Evolutionary conservation across 352 stramenopile genomes (phyloP).

Genomic region (Pilasporangium apinafurcum): DNA sequence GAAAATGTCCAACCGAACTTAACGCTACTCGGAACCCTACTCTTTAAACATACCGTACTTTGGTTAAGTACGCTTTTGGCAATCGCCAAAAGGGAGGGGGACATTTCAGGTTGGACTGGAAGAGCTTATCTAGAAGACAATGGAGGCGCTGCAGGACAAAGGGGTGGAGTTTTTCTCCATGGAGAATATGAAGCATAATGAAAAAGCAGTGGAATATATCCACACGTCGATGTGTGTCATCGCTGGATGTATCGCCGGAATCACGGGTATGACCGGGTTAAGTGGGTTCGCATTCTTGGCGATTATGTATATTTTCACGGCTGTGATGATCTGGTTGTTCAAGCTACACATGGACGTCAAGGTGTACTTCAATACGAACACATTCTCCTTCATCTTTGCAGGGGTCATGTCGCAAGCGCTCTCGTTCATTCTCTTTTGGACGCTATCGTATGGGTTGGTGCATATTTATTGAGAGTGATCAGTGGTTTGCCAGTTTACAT

Average conservation of each 20-base stretch:
- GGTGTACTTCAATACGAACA: slow-evolving; percentile 77
- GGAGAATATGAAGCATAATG: slow-evolving; percentile 83
- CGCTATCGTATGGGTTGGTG: slow-evolving; percentile 80
- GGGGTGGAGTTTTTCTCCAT: slow-evolving; percentile 85
- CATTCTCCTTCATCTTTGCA: slow-evolving; percentile 59
- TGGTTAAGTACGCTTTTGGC: too few species aligned
- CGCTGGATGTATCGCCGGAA: slow-evolving; percentile 71
- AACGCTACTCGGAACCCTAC: too few species aligned
- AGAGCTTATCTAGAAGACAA: too few species aligned
- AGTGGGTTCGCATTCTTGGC: slow-evolving; percentile 72
- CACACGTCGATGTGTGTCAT: slow-evolving; percentile 84
- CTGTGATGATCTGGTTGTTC: slow-evolving; percentile 49
- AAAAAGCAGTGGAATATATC: slow-evolving; percentile 68
- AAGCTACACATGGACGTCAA: slow-evolving; percentile 76
- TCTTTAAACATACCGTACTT: too few species aligned
- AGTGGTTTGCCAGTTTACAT: not conserved
- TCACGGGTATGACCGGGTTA: slow-evolving; percentile 72
- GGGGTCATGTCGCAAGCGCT: slow-evolving; percentile 70
- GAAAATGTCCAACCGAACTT: too few species aligned
- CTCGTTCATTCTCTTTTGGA: slow-evolving; percentile 89
- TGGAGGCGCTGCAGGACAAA: slow-evolving; percentile 65
- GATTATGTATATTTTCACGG: slow-evolving; percentile 58
- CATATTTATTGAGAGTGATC: slow-evolving; percentile 78
- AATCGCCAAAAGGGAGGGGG: too few species aligned
- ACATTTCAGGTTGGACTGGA: too few species aligned